Base-by-base conservation (phyloP, 2,329 filamentous ascomycete genomes). In the Colletotrichum tamarilloi region DNA sequence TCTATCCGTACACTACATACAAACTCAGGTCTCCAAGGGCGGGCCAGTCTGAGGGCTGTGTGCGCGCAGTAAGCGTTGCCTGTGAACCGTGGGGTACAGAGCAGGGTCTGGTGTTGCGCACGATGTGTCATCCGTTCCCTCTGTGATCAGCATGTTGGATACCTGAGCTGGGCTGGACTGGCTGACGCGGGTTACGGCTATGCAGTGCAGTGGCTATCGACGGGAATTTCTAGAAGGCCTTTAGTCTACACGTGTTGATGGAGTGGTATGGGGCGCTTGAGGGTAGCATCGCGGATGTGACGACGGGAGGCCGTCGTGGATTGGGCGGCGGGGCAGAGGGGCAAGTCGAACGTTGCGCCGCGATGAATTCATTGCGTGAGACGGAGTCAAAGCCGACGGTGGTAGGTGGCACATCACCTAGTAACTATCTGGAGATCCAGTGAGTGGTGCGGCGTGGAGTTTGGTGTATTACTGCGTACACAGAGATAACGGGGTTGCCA, bases 91-190 rank as follows among this genome's bases (percentile, higher is more conserved):
- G 67, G 60, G 55, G 60, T 70, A 60, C 55, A 57, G 46, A 56
- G 24, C 32, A 62, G 38, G 59, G 55, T 53, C 49, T 55, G 22
- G 46, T 35, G 66, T 57, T 38, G 60, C 56, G 46, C 46, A 65
- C 67, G 60, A 62, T 70, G 70, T 73, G 67, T 70, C 70, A 70
- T 70, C 66, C 60, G 55, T 62, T 53, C 42, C n/a, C 42, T 55
- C 30, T 55, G 46, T 46, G 49, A 24, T 35, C 58, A 52, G n/a
- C 42, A 28, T 52, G 52, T 62, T 22, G 59, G 53, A 49, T 65
- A 72, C 24, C 35, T 53, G 28, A n/a, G 19, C 42, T 49, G 42
- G 42, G n/a, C 19, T 49, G 42, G 19, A 49, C 42, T 49, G 53
- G 46, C 59, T 63, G 24, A 26, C 65, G 58, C 65, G 58, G 52